These are phyloP conservation scores for Phytophthora citricola DNA, from an alignment of 352 stramenopile genomes.

Conservation along the genomic window DNA sequence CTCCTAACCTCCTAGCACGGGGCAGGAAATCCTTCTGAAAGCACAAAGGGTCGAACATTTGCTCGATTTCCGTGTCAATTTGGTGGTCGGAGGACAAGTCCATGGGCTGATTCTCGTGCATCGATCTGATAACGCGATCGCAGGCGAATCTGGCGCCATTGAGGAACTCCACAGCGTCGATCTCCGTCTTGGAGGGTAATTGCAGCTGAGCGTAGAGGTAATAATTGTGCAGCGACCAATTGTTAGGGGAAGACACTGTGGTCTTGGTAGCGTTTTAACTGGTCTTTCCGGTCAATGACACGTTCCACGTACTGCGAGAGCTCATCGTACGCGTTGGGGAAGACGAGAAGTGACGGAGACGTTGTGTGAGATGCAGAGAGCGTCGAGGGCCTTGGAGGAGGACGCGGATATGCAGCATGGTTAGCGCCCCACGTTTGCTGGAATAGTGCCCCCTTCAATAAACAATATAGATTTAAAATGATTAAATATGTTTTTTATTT, in stretches of 20 bases:
- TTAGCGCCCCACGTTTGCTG: neutral
- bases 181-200: slow-evolving; percentile 39
- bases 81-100: slow-evolving; percentile 30
- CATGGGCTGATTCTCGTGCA: slow-evolving; percentile 43
- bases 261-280: slow-evolving; percentile 27
- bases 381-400: neutral
- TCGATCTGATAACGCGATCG: slow-evolving; percentile 37
- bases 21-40: slow-evolving; percentile 37
- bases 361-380: neutral
- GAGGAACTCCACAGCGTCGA: slow-evolving; percentile 55
- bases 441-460: too few relatives aligned
- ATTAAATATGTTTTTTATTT: too few relatives aligned
- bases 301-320: slow-evolving; percentile 10
- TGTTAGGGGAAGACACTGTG: slow-evolving; percentile 29
- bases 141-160: slow-evolving; percentile 45
- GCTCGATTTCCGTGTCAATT: slow-evolving; percentile 16
- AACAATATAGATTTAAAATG: too few relatives aligned
- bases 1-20: slow-evolving; percentile 30
- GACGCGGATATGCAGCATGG: neutral
- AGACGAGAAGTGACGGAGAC: slow-evolving; percentile 12
- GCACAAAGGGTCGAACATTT: slow-evolving; percentile 24
- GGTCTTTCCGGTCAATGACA: slow-evolving; percentile 7
- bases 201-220: slow-evolving; percentile 44
- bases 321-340: slow-evolving; percentile 3
- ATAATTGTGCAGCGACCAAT: slow-evolving; percentile 28